Evolutionary conservation across 306 rosid species (phyloP).

Genomic region (Alnus glutinosa): DNA sequence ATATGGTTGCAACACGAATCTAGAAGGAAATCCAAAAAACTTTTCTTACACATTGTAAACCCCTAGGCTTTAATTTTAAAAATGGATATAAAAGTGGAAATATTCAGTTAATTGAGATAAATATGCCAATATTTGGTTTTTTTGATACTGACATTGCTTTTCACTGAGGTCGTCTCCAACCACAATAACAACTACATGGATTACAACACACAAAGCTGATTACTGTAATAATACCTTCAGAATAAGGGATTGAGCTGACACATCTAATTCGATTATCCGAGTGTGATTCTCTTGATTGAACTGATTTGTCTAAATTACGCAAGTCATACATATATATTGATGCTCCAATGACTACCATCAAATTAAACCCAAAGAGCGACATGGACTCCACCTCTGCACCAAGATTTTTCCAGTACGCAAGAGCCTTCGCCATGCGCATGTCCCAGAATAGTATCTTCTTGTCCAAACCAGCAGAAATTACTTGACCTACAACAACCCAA

Average conservation of each 20-base stretch:
- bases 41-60: background rate
- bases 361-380: slow-evolving; percentile 59
- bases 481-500: slow-evolving; percentile 51
- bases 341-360: slow-evolving; percentile 60
- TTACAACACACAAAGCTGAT: slow-evolving; percentile 10
- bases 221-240: slow-evolving; percentile 52
- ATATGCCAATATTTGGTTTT: background rate
- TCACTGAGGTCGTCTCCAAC: slow-evolving; percentile 11
- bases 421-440: slow-evolving; percentile 44
- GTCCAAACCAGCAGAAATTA: slow-evolving; percentile 79
- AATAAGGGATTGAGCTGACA: slow-evolving; percentile 59
- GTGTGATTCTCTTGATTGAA: slow-evolving; percentile 48
- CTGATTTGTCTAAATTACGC: slow-evolving; percentile 56
- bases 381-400: slow-evolving; percentile 67
- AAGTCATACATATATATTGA: slow-evolving; percentile 61
- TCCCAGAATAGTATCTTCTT: slow-evolving; percentile 69
- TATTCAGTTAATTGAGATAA: background rate
- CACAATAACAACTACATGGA: slow-evolving; percentile 15
- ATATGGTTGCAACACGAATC: background rate
- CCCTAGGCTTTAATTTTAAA: background rate
- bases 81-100: background rate
- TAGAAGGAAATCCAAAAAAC: background rate
- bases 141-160: background rate
- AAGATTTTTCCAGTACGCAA: slow-evolving; percentile 34
- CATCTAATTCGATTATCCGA: slow-evolving; percentile 56